Percentiles rank a stretch among this genome's conserved stretches.
Evolutionary conservation across 306 rosid genomes (phyloP).

Genomic region (Macrotyloma uniflorum): DNA sequence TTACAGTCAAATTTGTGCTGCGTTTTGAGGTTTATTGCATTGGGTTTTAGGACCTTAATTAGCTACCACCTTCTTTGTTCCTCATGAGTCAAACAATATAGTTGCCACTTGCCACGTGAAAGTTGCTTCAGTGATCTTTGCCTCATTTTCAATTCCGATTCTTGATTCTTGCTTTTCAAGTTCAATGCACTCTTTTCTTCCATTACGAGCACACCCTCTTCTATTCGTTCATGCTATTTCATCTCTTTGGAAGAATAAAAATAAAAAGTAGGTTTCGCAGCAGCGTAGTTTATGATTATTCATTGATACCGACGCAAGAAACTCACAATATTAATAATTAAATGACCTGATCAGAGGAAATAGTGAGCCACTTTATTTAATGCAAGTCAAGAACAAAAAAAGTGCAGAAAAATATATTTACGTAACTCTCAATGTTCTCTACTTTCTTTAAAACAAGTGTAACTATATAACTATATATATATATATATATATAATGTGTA

Average conservation of each 20-base stretch:
- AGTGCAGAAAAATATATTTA: no score
- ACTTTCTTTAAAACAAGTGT: no score
- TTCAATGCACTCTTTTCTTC: neutral
- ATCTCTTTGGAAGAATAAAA: neutral
- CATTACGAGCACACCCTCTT: neutral
- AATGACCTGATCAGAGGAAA: conserved; percentile 3
- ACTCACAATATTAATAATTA: neutral
- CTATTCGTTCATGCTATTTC: neutral
- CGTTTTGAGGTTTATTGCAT: neutral
- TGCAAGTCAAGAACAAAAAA: neutral
- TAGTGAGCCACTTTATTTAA: neutral
- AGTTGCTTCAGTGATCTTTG: conserved; percentile 9
- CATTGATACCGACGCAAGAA: neutral
- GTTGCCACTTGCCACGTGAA: conserved; percentile 36
- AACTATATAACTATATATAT: no score
- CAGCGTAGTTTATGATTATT: neutral
- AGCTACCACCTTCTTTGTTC: conserved; percentile 13
- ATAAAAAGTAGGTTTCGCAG: conserved; percentile 19
- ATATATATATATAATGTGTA: no score
- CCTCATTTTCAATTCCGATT: conserved; percentile 5
- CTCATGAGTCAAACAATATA: neutral
- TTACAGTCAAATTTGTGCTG: conserved; percentile 29
- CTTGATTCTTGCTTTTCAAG: neutral
- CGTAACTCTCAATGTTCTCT: no score
- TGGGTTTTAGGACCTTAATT: neutral